These are phyloP conservation scores for Vararia minispora DNA, from an alignment of 768 basidiomycete species.

Conservation along the genomic window DNA sequence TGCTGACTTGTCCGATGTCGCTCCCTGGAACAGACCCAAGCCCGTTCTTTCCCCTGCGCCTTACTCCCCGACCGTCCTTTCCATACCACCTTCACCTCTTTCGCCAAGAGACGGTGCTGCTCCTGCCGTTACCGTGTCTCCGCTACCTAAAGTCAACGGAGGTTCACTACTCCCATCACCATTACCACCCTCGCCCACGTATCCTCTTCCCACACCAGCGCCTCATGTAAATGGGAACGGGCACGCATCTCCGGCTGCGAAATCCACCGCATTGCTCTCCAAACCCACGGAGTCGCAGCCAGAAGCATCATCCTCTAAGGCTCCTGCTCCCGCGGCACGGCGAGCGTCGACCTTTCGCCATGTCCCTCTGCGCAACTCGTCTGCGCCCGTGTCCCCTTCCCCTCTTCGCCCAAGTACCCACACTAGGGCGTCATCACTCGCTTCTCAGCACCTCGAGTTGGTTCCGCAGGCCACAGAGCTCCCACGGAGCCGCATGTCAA, in stretches of 20 bases:
- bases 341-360: constrained; percentile 45
- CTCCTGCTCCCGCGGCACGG: constrained; percentile 13
- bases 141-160: too few species aligned
- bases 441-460: constrained; percentile 13
- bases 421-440: constrained; percentile 11
- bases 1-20: too few species aligned
- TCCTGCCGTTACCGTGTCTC: constrained; percentile 2
- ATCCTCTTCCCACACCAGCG: not conserved
- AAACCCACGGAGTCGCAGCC: not conserved
- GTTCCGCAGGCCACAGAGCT: constrained; percentile 6
- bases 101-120: constrained; percentile 1
- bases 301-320: constrained; percentile 1
- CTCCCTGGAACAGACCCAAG: too few species aligned
- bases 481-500: constrained; percentile 12
- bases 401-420: constrained; percentile 22
- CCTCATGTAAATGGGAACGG: not conserved
- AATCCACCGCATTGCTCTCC: not conserved
- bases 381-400: constrained; percentile 21
- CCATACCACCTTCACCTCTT: constrained; percentile 4
- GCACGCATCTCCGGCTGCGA: not conserved
- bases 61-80: constrained; percentile 1
- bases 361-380: constrained; percentile 26
- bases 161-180: too few species aligned
- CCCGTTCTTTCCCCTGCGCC: constrained; percentile 5
- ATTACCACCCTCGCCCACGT: constrained; percentile 1